A percentile compares a stretch with the other conserved stretches of the same genome.
phyloP scores from a whole-genome alignment of 305 asterid genomes.

The Fraxinus ornus region DNA sequence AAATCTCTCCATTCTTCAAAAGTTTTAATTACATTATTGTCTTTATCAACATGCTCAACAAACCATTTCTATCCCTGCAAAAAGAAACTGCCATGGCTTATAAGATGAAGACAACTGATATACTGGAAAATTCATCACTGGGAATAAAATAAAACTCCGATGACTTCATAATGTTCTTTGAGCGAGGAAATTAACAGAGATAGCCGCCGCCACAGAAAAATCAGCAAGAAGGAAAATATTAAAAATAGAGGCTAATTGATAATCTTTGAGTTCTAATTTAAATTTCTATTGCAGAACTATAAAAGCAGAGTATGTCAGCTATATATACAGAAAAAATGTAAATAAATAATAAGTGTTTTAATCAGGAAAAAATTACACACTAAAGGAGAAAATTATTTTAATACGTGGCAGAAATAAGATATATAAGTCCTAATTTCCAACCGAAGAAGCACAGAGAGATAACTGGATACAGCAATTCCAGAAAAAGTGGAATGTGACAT shows the following conservation, averaged over 20 bases:
- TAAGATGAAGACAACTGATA: constrained; percentile 48
- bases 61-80: constrained; percentile 93
- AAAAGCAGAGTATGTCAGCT: not conserved
- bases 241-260: not conserved
- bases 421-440: not conserved
- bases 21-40: constrained; percentile 89
- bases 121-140: constrained; percentile 11
- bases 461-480: not conserved
- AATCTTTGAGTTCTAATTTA: not conserved
- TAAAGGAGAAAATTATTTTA: not conserved
- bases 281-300: not conserved
- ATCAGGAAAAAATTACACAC: not conserved
- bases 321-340: not conserved
- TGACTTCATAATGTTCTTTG: not conserved
- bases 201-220: constrained; percentile 1
- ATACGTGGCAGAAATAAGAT: not conserved
- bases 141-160: not conserved
- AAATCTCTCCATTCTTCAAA: constrained; percentile 99
- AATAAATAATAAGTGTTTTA: not conserved
- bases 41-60: constrained; percentile 95
- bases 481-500: not conserved
- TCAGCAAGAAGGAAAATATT: not conserved
- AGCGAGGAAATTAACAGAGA: constrained; percentile 3
- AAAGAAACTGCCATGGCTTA: constrained; percentile 65
- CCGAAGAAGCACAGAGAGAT: not conserved